phyloP scores from a whole-genome alignment of 441 rosid species.

The Capsella rubella region DNA sequence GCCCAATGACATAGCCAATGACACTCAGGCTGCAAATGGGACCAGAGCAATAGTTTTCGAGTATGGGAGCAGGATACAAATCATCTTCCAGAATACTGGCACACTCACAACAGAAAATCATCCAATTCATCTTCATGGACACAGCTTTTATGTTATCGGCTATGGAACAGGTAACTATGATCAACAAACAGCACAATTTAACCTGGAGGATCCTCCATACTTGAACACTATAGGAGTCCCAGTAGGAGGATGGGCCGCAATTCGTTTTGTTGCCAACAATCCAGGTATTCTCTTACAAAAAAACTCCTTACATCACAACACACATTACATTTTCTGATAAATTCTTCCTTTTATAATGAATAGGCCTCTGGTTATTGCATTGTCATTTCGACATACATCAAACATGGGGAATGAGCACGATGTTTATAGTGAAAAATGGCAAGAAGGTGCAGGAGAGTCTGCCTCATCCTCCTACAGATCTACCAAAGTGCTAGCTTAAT shows the following conservation, averaged over 20 bases:
- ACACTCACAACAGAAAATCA: constrained; percentile 80
- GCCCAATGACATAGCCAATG: constrained; percentile 70
- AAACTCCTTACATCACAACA: constrained; percentile 25
- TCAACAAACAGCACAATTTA: constrained; percentile 56
- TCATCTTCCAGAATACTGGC: constrained; percentile 80
- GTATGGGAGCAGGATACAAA: constrained; percentile 71
- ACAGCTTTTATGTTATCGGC: constrained; percentile 84
- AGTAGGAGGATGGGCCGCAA: constrained; percentile 91
- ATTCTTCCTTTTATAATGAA: neutral
- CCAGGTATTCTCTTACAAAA: constrained; percentile 60
- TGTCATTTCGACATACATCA: constrained; percentile 84
- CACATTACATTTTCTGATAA: constrained; percentile 30
- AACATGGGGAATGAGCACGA: constrained; percentile 83
- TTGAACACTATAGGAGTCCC: constrained; percentile 93
- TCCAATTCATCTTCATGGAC: constrained; percentile 93
- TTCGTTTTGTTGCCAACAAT: constrained; percentile 79
- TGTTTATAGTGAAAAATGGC: constrained; percentile 76
- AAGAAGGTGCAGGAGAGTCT: constrained; percentile 60
- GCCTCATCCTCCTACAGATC: constrained; percentile 78
- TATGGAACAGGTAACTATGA: constrained; percentile 74
- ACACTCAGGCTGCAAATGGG: constrained; percentile 75
- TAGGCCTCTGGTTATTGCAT: constrained; percentile 90
- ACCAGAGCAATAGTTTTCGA: constrained; percentile 73
- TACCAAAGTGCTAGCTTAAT: constrained; percentile 68
- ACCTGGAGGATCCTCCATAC: constrained; percentile 82